These are phyloP conservation scores for Backusella parvicylindrica DNA, from an alignment of 192 early-diverging fungal genomes.

Conservation along the genomic window DNA sequence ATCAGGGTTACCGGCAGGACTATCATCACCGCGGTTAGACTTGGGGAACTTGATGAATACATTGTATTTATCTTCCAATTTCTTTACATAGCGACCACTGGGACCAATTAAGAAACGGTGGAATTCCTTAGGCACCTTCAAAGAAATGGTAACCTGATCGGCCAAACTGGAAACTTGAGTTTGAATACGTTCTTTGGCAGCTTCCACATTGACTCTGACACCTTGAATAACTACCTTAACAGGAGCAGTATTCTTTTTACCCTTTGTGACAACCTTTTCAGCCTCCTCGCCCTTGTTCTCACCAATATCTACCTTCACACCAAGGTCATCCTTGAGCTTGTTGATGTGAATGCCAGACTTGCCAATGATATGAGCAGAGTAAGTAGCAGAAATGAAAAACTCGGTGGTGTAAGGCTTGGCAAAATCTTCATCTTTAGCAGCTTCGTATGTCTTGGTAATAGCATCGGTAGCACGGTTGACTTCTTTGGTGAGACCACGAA, in stretches of 20 bases:
- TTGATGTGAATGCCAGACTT: conserved; percentile 82
- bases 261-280: conserved; percentile 20
- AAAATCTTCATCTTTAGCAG: conserved; percentile 66
- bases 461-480: conserved; percentile 70
- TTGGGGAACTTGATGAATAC: conserved; percentile 72
- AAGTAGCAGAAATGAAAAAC: conserved; percentile 66
- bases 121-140: conserved; percentile 58
- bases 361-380: conserved; percentile 81
- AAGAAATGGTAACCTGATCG: conserved; percentile 55
- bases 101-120: conserved; percentile 71
- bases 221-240: conserved; percentile 77
- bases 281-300: conserved; percentile 35
- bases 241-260: conserved; percentile 24
- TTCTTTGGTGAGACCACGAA: conserved; percentile 77
- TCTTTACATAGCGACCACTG: conserved; percentile 66
- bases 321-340: conserved; percentile 70
- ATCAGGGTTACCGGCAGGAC: conserved; percentile 35
- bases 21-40: conserved; percentile 39
- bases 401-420: conserved; percentile 68
- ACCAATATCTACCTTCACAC: conserved; percentile 67
- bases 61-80: conserved; percentile 73
- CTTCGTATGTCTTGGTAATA: conserved; percentile 62
- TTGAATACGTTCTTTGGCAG: conserved; percentile 68
- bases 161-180: conserved; percentile 62
- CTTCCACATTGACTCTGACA: conserved; percentile 68